Percentiles rank a stretch among this genome's conserved stretches.
phyloP scores from a whole-genome alignment of 2,329 filamentous ascomycete genomes.

The Drechslera avenae region DNA sequence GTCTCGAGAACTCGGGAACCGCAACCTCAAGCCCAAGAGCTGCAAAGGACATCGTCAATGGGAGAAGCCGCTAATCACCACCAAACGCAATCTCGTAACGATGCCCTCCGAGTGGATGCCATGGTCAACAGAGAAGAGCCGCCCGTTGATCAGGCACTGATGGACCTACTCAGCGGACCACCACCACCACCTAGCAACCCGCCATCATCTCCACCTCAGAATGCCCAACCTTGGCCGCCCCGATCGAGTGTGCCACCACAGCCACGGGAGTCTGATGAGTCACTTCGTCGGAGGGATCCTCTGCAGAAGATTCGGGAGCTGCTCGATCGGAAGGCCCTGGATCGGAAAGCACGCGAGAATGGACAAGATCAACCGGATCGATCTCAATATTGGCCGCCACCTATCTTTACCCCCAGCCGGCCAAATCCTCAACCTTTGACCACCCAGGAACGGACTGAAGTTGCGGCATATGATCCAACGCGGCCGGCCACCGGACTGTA shows the following conservation, averaged over 20 bases:
- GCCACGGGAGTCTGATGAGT: conserved; percentile 29
- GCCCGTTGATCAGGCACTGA: conserved; percentile 30
- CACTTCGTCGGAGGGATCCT: conserved; percentile 31
- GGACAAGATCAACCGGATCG: conserved; percentile 26
- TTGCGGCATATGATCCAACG: conserved; percentile 30
- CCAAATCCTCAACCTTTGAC: neutral
- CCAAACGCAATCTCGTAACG: conserved; percentile 26
- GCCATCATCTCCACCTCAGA: conserved; percentile 26
- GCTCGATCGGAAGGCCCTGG: conserved; percentile 35
- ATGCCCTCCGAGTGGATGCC: conserved; percentile 23
- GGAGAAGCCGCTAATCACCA: conserved; percentile 20
- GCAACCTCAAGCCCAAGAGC: conserved; percentile 22
- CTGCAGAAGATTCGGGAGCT: conserved; percentile 34
- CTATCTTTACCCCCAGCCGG: conserved; percentile 1
- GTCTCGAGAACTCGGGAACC: conserved; percentile 27
- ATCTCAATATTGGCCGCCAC: conserved; percentile 15
- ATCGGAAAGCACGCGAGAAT: conserved; percentile 31
- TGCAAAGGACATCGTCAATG: conserved; percentile 20
- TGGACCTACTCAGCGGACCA: conserved; percentile 25
- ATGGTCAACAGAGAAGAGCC: conserved; percentile 28
- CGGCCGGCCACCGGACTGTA: conserved; percentile 32
- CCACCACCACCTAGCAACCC: conserved; percentile 23
- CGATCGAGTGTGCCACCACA: conserved; percentile 19
- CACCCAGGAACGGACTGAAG: conserved; percentile 26
- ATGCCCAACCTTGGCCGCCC: conserved; percentile 21